Base-by-base conservation (phyloP, 1,284 basidiomycete species). In the Cutaneotrichosporon sp. region DNA sequence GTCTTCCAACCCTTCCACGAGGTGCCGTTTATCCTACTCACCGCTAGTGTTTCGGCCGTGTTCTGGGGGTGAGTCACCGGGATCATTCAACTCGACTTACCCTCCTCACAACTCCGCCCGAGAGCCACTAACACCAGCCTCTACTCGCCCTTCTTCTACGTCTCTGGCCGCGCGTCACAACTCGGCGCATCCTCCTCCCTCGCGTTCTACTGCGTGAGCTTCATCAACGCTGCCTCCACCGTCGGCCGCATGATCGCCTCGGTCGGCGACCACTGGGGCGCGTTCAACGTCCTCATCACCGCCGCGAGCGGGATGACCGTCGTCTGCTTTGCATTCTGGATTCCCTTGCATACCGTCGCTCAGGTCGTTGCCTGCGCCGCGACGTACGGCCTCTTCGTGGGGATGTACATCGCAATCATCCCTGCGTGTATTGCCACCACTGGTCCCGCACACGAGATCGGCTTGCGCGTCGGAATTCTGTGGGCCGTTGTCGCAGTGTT, bases 321-420 rank as follows among this genome's bases (percentile, higher is more conserved):
- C 49, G 36, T 73, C 13, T 47, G 59, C 32, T 70, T 73, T 36
- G 65, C 69, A 0, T 62, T 76, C 38, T 75, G 73, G 62, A 61
- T 63, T 30, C 69, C 72, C 1, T 67, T 70, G 1, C 57, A 58
- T 30, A 67, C 65, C 5, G 51, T 66, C 32, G 51, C 67, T 60
- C 68, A 77, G 60, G 32, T 78, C 5, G 73, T 81, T 46, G 70
- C 66, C n/a, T 78, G 77, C 47, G 68, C 72, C 1, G 67, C 79
- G 26, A 57, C 80, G 6, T 81, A 73, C 61, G 79, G 80, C 8
- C 72, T 81, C 63, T 68, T 73, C 46, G 69, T 65, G 0, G 74
- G 66, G 11, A 66, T 68, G 16, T 69, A 69, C 57, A 70, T 75
- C 52, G 67, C 69, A 11, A 65, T 76, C 42, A 63, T 73, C 36